Percentiles rank a stretch among this genome's conserved stretches.
These are phyloP conservation scores for Thielaviopsis ethacetica DNA, from an alignment of 2,329 filamentous ascomycete genomes.

Conservation along the genomic window DNA sequence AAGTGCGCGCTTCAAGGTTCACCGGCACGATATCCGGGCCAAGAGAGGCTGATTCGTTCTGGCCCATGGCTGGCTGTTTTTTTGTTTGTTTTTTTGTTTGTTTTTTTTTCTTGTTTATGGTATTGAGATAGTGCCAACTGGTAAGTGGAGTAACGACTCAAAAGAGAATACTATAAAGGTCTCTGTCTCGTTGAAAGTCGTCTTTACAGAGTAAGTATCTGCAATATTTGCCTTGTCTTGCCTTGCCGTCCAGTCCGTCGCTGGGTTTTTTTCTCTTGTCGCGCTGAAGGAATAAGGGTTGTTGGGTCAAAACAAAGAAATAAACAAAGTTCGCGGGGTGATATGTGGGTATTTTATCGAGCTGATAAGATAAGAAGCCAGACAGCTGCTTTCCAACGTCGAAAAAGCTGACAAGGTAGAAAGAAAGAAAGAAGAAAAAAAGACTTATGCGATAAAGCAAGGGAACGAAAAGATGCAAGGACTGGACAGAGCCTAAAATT, in stretches of 20 bases:
- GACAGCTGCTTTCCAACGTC: too few relatives aligned
- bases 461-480: too few relatives aligned
- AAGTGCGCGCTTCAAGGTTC: slow-evolving; percentile 49
- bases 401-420: neutral
- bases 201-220: neutral
- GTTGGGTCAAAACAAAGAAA: too few relatives aligned
- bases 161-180: neutral
- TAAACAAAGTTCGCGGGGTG: too few relatives aligned
- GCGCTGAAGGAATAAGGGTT: too few relatives aligned
- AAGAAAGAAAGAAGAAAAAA: too few relatives aligned
- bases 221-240: too few relatives aligned
- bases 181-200: too few relatives aligned
- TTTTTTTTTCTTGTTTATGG: neutral
- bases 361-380: neutral
- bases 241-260: too few relatives aligned
- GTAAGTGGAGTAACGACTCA: too few relatives aligned
- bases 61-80: slow-evolving; percentile 48
- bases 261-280: too few relatives aligned
- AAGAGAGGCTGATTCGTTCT: slow-evolving; percentile 56
- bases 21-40: slow-evolving; percentile 43
- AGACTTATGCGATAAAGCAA: neutral
- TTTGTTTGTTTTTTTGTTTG: neutral
- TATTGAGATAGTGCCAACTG: neutral
- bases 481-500: too few relatives aligned
- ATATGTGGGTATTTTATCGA: neutral